Evolutionary conservation across 176 grass and related monocot genomes (phyloP).

Genomic region (Eragrostis nindensis): DNA sequence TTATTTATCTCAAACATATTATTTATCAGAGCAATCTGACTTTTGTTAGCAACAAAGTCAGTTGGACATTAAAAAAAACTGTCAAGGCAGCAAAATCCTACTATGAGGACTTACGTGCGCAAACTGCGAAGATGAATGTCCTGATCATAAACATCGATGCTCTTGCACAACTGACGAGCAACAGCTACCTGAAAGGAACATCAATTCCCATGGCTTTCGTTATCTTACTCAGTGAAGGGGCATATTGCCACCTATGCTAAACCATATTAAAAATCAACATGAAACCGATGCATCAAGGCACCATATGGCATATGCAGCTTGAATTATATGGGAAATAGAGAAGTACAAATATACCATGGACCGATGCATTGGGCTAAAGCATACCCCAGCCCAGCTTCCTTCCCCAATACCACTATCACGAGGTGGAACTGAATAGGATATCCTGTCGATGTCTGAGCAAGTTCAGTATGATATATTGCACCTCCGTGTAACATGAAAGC

Average conservation of each 20-base stretch:
- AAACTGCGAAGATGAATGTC: slow-evolving; percentile 94
- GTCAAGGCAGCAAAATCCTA: slow-evolving; percentile 4
- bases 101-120: slow-evolving; percentile 61
- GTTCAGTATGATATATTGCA: slow-evolving; percentile 29
- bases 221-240: neutral
- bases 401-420: slow-evolving; percentile 74
- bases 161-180: slow-evolving; percentile 87
- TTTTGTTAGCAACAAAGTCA: slow-evolving; percentile 8
- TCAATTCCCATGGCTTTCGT: neutral
- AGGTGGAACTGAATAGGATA: slow-evolving; percentile 88
- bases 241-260: neutral
- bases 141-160: slow-evolving; percentile 88
- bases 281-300: slow-evolving; percentile 1
- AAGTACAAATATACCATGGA: slow-evolving; percentile 60
- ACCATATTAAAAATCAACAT: slow-evolving; percentile 17
- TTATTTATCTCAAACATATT: neutral
- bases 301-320: neutral
- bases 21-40: slow-evolving; percentile 10
- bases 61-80: neutral
- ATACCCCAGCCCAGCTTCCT: slow-evolving; percentile 90
- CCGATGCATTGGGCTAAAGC: slow-evolving; percentile 68
- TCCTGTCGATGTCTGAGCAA: slow-evolving; percentile 77
- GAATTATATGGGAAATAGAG: neutral
- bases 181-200: slow-evolving; percentile 76
- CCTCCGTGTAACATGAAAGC: slow-evolving; percentile 17